phyloP scores from a whole-genome alignment of 371 early-diverging fungal genomes.

The Dichotomocladium elegans region DNA sequence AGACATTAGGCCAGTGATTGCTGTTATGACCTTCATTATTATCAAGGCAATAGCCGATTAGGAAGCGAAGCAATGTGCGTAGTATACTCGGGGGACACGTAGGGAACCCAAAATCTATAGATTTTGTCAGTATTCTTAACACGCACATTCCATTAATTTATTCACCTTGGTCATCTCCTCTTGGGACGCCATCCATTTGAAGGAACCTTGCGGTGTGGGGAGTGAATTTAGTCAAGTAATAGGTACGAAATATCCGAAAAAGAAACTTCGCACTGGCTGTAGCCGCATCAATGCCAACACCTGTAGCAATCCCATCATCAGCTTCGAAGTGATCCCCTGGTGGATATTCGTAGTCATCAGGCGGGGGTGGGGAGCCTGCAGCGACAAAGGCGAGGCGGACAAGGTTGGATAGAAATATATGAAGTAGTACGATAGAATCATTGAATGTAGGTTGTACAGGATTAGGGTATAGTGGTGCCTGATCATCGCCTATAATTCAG shows the following conservation, averaged over 20 bases:
- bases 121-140: not conserved
- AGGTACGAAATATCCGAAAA: constrained; percentile 62
- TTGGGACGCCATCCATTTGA: constrained; percentile 29
- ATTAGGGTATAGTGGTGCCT: constrained; percentile 54
- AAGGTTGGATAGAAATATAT: constrained; percentile 55
- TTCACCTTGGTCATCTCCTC: not conserved
- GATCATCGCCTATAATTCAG: constrained; percentile 39
- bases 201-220: constrained; percentile 53
- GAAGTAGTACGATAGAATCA: constrained; percentile 55
- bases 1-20: constrained; percentile 30
- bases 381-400: constrained; percentile 66
- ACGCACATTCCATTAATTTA: not conserved
- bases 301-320: constrained; percentile 63
- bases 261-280: constrained; percentile 65
- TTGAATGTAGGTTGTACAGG: constrained; percentile 52
- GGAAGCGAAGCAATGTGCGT: constrained; percentile 60
- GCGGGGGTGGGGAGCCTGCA: constrained; percentile 61
- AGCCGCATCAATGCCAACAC: constrained; percentile 67
- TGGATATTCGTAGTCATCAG: constrained; percentile 52
- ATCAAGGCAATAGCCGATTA: constrained; percentile 60
- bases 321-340: constrained; percentile 49
- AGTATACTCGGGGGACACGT: constrained; percentile 74
- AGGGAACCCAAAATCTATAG: constrained; percentile 52
- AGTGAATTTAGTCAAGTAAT: constrained; percentile 69
- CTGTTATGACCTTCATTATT: constrained; percentile 26